Conservation (phyloP, 345 rosid species). For the Nasturtium officinale region DNA sequence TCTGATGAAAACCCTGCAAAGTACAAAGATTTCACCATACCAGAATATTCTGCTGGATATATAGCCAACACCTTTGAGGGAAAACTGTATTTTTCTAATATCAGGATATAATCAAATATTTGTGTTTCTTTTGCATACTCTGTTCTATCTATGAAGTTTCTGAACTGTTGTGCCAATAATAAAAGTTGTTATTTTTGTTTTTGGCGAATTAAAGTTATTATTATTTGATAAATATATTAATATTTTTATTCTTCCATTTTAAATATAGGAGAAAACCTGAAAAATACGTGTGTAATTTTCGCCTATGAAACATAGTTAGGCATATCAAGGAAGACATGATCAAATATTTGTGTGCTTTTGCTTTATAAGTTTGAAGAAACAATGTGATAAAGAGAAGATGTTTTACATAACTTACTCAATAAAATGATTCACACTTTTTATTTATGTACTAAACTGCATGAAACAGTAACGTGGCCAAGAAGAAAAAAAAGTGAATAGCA, state of each 20-base stretch:
- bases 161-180: no score
- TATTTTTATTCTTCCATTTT: no score
- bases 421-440: slow-evolving; percentile 7
- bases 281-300: no score
- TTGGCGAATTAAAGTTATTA: no score
- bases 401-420: not conserved
- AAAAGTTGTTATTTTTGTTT: no score
- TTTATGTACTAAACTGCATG: slow-evolving; percentile 15
- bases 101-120: not conserved
- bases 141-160: no score
- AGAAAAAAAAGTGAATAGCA: slow-evolving; percentile 4
- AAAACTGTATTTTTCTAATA: not conserved
- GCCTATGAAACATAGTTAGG: no score
- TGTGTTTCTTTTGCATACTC: no score
- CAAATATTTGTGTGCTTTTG: no score
- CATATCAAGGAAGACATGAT: no score
- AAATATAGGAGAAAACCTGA: no score
- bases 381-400: not conserved
- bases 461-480: slow-evolving; percentile 1
- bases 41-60: slow-evolving; percentile 28
- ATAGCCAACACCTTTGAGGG: not conserved
- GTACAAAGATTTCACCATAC: slow-evolving; percentile 27
- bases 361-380: not conserved
- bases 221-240: no score
- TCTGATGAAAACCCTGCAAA: slow-evolving; percentile 30